phyloP scores from a whole-genome alignment of 352 stramenopile genomes.

The Phytophthora kernoviae region DNA sequence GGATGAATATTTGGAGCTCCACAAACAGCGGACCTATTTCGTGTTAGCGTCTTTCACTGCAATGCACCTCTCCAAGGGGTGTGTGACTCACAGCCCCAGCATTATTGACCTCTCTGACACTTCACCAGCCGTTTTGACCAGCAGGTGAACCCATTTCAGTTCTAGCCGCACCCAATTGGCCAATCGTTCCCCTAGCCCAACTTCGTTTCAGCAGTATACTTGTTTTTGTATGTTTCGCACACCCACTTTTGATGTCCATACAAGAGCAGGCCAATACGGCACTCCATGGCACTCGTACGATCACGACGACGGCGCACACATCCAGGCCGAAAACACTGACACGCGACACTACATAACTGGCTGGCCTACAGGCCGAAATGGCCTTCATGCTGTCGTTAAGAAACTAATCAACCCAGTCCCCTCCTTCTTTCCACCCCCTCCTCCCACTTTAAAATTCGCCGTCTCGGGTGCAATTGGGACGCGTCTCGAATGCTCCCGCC shows the following conservation, averaged over 20 bases:
- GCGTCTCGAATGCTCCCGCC: constrained; percentile 20
- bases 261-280: not conserved
- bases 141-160: too few relatives aligned
- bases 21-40: constrained; percentile 4
- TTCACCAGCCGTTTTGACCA: too few relatives aligned
- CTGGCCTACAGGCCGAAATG: not conserved
- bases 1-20: too few relatives aligned
- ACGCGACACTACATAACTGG: not conserved
- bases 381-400: constrained; percentile 6
- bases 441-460: constrained; percentile 23
- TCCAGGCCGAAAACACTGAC: not conserved
- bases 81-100: too few relatives aligned
- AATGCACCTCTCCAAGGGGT: too few relatives aligned
- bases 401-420: too few relatives aligned
- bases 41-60: not conserved
- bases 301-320: not conserved
- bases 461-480: constrained; percentile 11
- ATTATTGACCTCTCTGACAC: too few relatives aligned
- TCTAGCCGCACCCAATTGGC: not conserved
- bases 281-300: constrained; percentile 3
- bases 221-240: not conserved
- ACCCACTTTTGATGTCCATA: constrained; percentile 1
- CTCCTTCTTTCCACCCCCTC: constrained; percentile 12
- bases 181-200: constrained; percentile 19
- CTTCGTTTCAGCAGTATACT: constrained; percentile 18